Conservation (phyloP, 2,329 filamentous ascomycete genomes). For the Tolypocladium album region DNA sequence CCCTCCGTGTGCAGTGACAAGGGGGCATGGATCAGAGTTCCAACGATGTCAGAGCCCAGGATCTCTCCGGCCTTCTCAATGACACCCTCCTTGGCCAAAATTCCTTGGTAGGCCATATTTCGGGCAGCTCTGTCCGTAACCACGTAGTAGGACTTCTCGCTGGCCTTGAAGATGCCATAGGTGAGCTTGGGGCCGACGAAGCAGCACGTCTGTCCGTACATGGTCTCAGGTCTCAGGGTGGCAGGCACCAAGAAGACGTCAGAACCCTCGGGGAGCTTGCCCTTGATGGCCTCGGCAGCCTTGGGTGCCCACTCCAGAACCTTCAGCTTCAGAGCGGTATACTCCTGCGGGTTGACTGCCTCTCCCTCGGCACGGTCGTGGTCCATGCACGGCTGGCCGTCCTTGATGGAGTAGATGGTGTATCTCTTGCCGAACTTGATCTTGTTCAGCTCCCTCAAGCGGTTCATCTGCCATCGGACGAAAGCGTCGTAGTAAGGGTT, state of each 20-base stretch:
- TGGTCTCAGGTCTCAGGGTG: slow-evolving; percentile 89
- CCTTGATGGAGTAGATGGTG: slow-evolving; percentile 62
- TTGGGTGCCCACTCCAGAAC: slow-evolving; percentile 80
- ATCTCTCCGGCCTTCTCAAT: slow-evolving; percentile 67
- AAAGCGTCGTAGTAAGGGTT: slow-evolving; percentile 97
- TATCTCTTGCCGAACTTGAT: slow-evolving; percentile 91
- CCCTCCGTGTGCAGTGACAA: slow-evolving; percentile 75
- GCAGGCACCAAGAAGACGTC: slow-evolving; percentile 86
- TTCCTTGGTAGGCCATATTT: slow-evolving; percentile 93
- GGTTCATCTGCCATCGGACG: slow-evolving; percentile 94
- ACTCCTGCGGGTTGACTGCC: slow-evolving; percentile 69
- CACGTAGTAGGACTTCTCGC: slow-evolving; percentile 71
- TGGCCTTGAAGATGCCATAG: slow-evolving; percentile 80
- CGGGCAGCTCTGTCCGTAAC: slow-evolving; percentile 76
- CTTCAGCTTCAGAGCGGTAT: slow-evolving; percentile 84
- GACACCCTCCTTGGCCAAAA: slow-evolving; percentile 68
- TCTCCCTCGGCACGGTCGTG: slow-evolving; percentile 36
- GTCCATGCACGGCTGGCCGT: slow-evolving; percentile 36
- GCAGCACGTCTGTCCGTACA: slow-evolving; percentile 96
- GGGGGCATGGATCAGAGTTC: slow-evolving; percentile 81
- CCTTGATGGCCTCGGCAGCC: slow-evolving; percentile 59
- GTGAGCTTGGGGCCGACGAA: slow-evolving; percentile 85
- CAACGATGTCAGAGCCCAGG: slow-evolving; percentile 69
- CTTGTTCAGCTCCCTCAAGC: slow-evolving; percentile 78
- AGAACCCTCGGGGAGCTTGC: slow-evolving; percentile 67